Conservation (phyloP, 371 early-diverging fungal genomes). For the Mucor racemosus region DNA sequence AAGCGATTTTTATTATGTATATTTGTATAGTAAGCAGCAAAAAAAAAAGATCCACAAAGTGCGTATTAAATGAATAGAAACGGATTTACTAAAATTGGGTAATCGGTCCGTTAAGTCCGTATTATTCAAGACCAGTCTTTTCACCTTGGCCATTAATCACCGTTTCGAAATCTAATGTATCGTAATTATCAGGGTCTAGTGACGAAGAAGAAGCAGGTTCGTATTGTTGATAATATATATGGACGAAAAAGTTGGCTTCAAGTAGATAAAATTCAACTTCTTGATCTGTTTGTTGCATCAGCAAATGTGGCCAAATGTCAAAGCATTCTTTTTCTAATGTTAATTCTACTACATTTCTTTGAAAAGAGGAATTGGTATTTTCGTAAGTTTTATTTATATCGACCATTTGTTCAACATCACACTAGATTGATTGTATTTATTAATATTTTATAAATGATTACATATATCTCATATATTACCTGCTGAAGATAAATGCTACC, state of each 20-base stretch:
- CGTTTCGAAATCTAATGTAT: constrained; percentile 27
- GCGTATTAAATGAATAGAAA: neutral
- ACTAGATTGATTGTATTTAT: neutral
- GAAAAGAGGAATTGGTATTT: neutral
- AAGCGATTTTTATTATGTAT: no score
- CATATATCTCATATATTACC: neutral
- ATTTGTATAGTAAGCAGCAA: neutral
- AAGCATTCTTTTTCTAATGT: constrained; percentile 21
- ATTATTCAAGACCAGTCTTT: constrained; percentile 30
- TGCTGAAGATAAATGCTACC: constrained; percentile 3
- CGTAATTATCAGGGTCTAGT: neutral
- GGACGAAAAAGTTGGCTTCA: constrained; percentile 13
- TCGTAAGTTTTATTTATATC: constrained; percentile 1
- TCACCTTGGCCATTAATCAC: constrained; percentile 29
- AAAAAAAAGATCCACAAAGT: no score
- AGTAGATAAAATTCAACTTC: constrained; percentile 6
- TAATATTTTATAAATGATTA: no score
- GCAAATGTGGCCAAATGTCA: constrained; percentile 22
- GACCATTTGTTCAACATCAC: constrained; percentile 16
- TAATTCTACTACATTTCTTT: constrained; percentile 4
- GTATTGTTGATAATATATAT: constrained; percentile 5
- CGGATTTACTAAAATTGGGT: neutral
- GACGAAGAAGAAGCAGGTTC: neutral
- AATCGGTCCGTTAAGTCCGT: constrained; percentile 30
- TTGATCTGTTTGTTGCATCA: constrained; percentile 20